Evolutionary conservation across 371 early-diverging fungal species (phyloP).

Genomic region (Apophysomyces variabilis): DNA sequence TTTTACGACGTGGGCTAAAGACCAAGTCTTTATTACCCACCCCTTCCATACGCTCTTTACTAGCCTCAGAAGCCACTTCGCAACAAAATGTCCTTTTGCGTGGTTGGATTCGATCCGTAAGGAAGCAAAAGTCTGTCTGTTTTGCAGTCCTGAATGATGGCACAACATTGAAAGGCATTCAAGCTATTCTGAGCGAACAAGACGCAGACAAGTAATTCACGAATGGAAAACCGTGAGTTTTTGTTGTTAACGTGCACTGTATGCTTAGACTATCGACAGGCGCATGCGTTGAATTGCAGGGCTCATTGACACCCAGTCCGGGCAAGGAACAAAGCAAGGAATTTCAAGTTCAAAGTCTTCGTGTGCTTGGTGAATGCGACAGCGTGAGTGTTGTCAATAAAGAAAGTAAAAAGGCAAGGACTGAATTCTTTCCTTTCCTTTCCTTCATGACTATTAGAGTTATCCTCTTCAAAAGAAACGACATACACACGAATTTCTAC

Average conservation of each 20-base stretch:
- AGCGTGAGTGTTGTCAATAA: constrained; percentile 37
- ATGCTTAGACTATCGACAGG: constrained; percentile 67
- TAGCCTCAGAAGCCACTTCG: not conserved
- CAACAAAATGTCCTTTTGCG: constrained; percentile 47
- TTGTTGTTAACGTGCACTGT: too few relatives aligned
- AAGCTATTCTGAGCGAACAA: constrained; percentile 66
- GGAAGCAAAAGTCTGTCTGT: constrained; percentile 75
- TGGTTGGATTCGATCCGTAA: constrained; percentile 87
- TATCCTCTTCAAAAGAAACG: constrained; percentile 92
- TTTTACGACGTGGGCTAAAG: not conserved
- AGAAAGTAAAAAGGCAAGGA: too few relatives aligned
- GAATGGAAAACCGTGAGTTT: not conserved
- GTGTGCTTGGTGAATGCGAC: constrained; percentile 72
- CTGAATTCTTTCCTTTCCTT: too few relatives aligned
- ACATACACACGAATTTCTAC: constrained; percentile 79
- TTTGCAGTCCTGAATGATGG: constrained; percentile 85
- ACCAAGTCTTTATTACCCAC: not conserved
- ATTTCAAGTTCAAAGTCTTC: constrained; percentile 62
- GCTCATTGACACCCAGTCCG: constrained; percentile 66
- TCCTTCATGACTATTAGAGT: constrained; percentile 35
- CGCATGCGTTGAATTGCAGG: constrained; percentile 70
- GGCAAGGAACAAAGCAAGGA: constrained; percentile 80
- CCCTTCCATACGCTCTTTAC: not conserved
- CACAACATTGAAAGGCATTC: constrained; percentile 70
- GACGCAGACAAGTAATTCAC: constrained; percentile 55